phyloP scores from a whole-genome alignment of 257 asterid genomes.

The Solanum sparsipilum region DNA sequence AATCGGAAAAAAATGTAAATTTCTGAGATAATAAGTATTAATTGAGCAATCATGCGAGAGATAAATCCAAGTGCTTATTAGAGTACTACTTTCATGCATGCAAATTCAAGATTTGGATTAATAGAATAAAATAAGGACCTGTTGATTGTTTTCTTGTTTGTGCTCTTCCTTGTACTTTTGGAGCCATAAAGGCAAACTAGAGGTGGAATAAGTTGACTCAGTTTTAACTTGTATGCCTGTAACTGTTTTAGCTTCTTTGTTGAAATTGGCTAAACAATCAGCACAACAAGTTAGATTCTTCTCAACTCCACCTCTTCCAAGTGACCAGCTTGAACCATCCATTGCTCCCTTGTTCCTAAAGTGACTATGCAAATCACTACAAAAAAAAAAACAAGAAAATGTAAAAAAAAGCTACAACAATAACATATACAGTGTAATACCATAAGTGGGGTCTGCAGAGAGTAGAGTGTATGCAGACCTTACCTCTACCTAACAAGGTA shows the following conservation, averaged over 20 bases:
- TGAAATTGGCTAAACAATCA: conserved; percentile 59
- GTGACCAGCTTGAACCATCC: conserved; percentile 34
- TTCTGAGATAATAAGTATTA: not conserved
- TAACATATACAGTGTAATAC: not conserved
- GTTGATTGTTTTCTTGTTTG: conserved; percentile 11
- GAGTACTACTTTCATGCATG: not conserved
- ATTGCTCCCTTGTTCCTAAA: conserved; percentile 31
- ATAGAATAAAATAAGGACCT: conserved; percentile 18
- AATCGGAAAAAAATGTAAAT: no score
- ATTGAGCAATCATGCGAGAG: not conserved
- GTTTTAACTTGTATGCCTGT: conserved; percentile 9
- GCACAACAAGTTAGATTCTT: conserved; percentile 62
- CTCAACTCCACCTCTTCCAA: conserved; percentile 32
- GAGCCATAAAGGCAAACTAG: conserved; percentile 85
- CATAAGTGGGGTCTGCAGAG: no score
- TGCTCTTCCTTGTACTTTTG: conserved; percentile 59
- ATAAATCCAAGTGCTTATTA: not conserved
- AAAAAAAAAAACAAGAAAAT: not conserved
- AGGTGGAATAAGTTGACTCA: conserved; percentile 20
- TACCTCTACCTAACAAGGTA: not conserved
- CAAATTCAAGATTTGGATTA: not conserved
- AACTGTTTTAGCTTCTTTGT: conserved; percentile 47
- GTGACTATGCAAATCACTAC: conserved; percentile 35
- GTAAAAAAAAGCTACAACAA: not conserved
- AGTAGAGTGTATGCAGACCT: not conserved